A percentile compares a stretch with the other conserved stretches of the same genome.
These are phyloP conservation scores for Saccharomyces jurei DNA, from an alignment of 805 yeast species.

Conservation along the genomic window DNA sequence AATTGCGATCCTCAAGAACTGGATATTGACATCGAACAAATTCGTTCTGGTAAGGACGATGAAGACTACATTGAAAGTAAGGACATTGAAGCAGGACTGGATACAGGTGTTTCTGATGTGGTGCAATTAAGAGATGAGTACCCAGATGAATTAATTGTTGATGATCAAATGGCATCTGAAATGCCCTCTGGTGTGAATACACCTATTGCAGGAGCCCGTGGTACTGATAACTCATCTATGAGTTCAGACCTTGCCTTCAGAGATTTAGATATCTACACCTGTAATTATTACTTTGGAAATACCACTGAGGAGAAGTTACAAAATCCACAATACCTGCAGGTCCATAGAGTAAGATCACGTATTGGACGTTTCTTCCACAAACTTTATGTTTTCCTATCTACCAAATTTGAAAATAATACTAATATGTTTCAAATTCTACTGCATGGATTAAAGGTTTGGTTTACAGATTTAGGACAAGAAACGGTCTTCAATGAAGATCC, in stretches of 20 bases:
- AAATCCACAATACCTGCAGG: slow-evolving; percentile 37
- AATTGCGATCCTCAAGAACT: slow-evolving; percentile 31
- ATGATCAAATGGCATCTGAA: slow-evolving; percentile 39
- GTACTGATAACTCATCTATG: slow-evolving; percentile 35
- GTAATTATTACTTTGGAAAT: slow-evolving; percentile 57
- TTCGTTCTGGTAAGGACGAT: slow-evolving; percentile 23
- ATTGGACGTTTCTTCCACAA: slow-evolving; percentile 61
- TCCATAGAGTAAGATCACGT: slow-evolving; percentile 54
- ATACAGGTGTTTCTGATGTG: slow-evolving; percentile 12
- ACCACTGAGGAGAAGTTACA: slow-evolving; percentile 38
- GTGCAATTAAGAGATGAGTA: slow-evolving; percentile 10
- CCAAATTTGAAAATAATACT: slow-evolving; percentile 53
- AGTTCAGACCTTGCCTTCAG: slow-evolving; percentile 50
- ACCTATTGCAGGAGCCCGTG: slow-evolving; percentile 29
- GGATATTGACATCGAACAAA: slow-evolving; percentile 33
- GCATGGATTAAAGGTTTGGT: slow-evolving; percentile 65
- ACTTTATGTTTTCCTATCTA: slow-evolving; percentile 40
- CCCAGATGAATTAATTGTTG: slow-evolving; percentile 24
- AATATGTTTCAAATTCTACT: slow-evolving; percentile 53
- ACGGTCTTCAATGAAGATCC: slow-evolving; percentile 50
- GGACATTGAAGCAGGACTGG: slow-evolving; percentile 15
- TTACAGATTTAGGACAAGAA: slow-evolving; percentile 72
- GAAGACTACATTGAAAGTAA: slow-evolving; percentile 21
- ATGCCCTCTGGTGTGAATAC: slow-evolving; percentile 27
- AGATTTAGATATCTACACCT: slow-evolving; percentile 53